phyloP scores from a whole-genome alignment of 371 early-diverging fungal species.

The Mortierella sp. region DNA sequence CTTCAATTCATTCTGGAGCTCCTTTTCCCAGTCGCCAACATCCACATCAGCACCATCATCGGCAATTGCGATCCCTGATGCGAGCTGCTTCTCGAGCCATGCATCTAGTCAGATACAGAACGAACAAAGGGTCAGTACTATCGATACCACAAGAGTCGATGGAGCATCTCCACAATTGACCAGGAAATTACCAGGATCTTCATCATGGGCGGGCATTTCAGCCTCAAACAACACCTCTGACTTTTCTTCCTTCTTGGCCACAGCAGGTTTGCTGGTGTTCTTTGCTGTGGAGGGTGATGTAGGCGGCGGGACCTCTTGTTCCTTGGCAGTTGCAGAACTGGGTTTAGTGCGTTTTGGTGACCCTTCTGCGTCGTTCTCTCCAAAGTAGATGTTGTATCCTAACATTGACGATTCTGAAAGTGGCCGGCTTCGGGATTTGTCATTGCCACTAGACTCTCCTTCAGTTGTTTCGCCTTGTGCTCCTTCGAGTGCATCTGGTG shows the following conservation, averaged over 20 bases:
- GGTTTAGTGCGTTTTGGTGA: slow-evolving; percentile 29
- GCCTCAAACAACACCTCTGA: slow-evolving; percentile 45
- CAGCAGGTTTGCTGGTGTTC: slow-evolving; percentile 11
- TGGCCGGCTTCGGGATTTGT: slow-evolving; percentile 1
- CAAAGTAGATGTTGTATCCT: slow-evolving; percentile 54
- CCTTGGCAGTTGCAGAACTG: slow-evolving; percentile 15
- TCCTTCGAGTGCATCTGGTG: slow-evolving; percentile 9
- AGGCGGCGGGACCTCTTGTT: slow-evolving; percentile 3
- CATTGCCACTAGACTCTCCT: slow-evolving; percentile 7
- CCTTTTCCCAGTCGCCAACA: slow-evolving; percentile 53
- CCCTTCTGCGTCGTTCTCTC: slow-evolving; percentile 33
- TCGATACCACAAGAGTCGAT: no score
- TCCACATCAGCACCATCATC: slow-evolving; percentile 44
- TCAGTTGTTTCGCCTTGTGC: background rate
- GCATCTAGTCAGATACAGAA: slow-evolving; percentile 27
- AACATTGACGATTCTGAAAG: slow-evolving; percentile 21
- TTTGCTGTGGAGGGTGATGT: background rate
- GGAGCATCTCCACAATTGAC: no score
- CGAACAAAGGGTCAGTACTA: background rate
- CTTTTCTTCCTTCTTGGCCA: slow-evolving; percentile 17
- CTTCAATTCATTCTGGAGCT: slow-evolving; percentile 53
- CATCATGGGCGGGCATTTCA: slow-evolving; percentile 50
- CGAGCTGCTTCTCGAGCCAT: slow-evolving; percentile 51
- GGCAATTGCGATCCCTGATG: slow-evolving; percentile 36
- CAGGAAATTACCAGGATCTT: slow-evolving; percentile 40